A percentile compares a stretch with the other conserved stretches of the same genome.
Evolutionary conservation across 2,329 filamentous ascomycete genomes (phyloP).

Genomic region (Pochonia chlamydosporia): DNA sequence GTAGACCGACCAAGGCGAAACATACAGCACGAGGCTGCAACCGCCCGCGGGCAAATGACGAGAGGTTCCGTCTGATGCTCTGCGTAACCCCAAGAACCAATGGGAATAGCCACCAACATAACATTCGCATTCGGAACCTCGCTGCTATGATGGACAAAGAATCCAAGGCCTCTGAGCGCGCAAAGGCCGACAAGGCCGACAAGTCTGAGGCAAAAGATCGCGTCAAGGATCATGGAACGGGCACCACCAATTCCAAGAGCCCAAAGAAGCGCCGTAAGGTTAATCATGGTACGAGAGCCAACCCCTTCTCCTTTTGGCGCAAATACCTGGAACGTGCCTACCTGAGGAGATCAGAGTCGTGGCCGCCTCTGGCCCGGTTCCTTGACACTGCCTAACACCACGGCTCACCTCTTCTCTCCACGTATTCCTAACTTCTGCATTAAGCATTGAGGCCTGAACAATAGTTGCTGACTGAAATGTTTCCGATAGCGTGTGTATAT

Average conservation of each 20-base stretch:
- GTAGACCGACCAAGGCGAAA: neutral
- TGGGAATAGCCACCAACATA: conserved; percentile 20
- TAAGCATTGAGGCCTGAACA: neutral
- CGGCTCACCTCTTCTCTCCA: neutral
- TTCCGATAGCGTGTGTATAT: conserved; percentile 68
- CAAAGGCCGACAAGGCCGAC: conserved; percentile 20
- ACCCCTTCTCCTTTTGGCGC: conserved; percentile 11
- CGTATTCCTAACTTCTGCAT: neutral
- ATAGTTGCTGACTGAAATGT: neutral
- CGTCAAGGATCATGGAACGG: neutral
- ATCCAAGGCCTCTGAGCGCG: conserved; percentile 21
- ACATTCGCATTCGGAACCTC: conserved; percentile 27
- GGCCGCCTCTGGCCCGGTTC: neutral
- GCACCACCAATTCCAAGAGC: conserved; percentile 37
- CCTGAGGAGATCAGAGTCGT: neutral
- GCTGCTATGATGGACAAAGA: conserved; percentile 24
- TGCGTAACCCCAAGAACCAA: conserved; percentile 26
- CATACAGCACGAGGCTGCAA: conserved; percentile 16
- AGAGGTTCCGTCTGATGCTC: conserved; percentile 20
- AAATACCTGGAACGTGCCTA: neutral
- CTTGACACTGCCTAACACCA: neutral
- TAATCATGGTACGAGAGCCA: conserved; percentile 65
- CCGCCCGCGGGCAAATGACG: conserved; percentile 23
- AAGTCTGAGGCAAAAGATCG: conserved; percentile 9
- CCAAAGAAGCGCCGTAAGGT: conserved; percentile 85